A percentile compares a stretch with the other conserved stretches of the same genome.
phyloP scores from a whole-genome alignment of 2,329 filamentous ascomycete species.

The Colletotrichum agaves region DNA sequence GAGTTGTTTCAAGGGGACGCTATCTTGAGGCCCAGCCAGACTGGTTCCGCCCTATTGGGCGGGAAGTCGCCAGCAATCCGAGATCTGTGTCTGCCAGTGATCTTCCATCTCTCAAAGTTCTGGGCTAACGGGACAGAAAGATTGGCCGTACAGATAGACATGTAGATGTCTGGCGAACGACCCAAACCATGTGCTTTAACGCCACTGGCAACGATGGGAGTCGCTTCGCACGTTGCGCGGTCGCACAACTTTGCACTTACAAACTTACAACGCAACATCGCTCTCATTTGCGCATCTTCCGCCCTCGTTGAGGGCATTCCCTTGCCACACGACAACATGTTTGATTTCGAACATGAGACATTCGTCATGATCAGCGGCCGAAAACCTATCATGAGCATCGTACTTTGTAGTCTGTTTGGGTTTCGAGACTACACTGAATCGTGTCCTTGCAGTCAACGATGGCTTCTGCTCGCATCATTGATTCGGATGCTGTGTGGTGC shows the following conservation, averaged over 20 bases:
- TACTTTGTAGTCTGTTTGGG: not conserved
- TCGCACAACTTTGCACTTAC: constrained; percentile 3
- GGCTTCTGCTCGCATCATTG: constrained; percentile 5
- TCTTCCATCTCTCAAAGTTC: constrained; percentile 1
- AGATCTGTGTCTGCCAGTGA: constrained; percentile 14
- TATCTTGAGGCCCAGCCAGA: not conserved
- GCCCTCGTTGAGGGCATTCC: not conserved
- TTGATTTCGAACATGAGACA: constrained; percentile 1
- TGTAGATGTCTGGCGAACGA: not conserved
- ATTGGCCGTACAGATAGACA: not conserved
- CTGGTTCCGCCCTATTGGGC: constrained; percentile 3
- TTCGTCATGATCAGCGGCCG: constrained; percentile 2
- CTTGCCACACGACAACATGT: not conserved
- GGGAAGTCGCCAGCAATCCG: not conserved
- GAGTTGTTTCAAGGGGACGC: constrained; percentile 10
- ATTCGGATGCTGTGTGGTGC: not conserved
- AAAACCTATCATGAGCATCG: not conserved
- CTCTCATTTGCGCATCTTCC: not conserved
- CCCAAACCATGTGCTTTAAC: not conserved
- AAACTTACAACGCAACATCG: not conserved
- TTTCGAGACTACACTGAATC: constrained; percentile 5
- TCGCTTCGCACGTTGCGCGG: constrained; percentile 23
- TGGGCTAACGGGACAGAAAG: not conserved
- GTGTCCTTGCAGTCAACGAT: constrained; percentile 10
- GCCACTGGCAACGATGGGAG: constrained; percentile 6